Evolutionary conservation across 139 green algal species (phyloP).

Genomic region (Closterium sp.): DNA sequence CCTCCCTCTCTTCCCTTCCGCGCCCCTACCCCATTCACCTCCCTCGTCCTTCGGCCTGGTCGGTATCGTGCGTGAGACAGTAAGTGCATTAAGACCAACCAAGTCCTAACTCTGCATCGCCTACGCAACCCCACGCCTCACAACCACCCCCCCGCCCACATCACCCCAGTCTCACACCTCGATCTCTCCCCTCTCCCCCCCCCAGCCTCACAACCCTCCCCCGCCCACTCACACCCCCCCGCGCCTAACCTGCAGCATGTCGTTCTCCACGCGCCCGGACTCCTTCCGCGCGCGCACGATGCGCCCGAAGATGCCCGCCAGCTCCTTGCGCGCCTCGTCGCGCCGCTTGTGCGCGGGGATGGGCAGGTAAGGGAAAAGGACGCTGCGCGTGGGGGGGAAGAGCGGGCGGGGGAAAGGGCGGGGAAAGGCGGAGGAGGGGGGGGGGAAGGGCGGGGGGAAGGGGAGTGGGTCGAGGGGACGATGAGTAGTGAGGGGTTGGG

Average conservation of each 20-base stretch:
- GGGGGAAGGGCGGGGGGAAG: no score
- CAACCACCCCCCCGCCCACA: neutral
- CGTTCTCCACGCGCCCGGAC: conserved; percentile 67
- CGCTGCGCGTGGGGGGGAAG: conserved; percentile 39
- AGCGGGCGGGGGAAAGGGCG: no score
- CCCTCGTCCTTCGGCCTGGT: no score
- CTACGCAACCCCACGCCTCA: neutral
- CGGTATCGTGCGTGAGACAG: no score
- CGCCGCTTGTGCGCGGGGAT: conserved; percentile 81
- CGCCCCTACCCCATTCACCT: no score
- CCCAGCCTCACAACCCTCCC: neutral
- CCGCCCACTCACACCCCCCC: neutral
- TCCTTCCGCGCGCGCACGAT: conserved; percentile 77
- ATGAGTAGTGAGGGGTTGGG: no score
- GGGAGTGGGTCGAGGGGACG: no score
- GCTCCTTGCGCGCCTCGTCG: conserved; percentile 69
- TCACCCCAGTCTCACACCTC: no score
- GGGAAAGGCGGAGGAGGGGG: no score
- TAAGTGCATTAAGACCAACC: no score
- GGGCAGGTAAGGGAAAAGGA: conserved; percentile 92
- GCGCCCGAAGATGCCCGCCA: conserved; percentile 77
- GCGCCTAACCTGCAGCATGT: conserved; percentile 76
- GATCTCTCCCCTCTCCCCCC: neutral
- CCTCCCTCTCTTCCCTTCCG: no score
- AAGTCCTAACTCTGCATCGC: no score